Evolutionary conservation across 1,284 basidiomycete species (phyloP), one percentile per base, ranked within the genome.

Genomic region (Veloporphyrellus conicus): DNA sequence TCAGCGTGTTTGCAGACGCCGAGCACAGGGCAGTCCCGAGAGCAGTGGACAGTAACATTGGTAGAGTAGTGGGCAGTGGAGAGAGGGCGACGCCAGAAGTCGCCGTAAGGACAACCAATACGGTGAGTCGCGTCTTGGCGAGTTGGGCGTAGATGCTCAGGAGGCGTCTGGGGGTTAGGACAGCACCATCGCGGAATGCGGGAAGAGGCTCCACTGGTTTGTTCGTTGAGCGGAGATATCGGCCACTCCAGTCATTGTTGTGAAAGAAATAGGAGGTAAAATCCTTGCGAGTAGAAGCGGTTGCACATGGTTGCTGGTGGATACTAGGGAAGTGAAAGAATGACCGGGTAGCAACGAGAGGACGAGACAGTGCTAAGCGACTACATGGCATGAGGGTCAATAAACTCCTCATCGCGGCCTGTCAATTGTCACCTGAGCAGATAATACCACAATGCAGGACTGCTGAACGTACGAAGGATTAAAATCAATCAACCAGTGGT

Each of bases 61-160:
- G 87, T 2, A 95, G 72, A 3, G 87, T 85, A 1, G 89, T 78
- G 10, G 90, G 87, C 7, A 92, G 69, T 0, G 93, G 93, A 15
- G 90, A 97, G 19, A 99, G 77, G 1, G 96, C 95, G 44, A 98
- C 92, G 32, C 93, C 88, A 2, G 91, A 86, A 78, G 97, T 93
- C 15, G 93, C 84, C 7, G 92, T 93, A 32, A 99, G 77, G 5
- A 92, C 89, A 54, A 95, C 85, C 43, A 98, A 77, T n/a, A 85
- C 77, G 8, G 90, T 92, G 22, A 99, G 81, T 9, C 87, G 86
- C 5, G 87, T 78, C 67, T 99, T 99, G 22, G 92, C 82, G 2
- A 99, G 79, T 60, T 92, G 82, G 20, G 78, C 75, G 68, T 98
- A 99, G 33, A 87, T 66, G 49, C 75, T 78, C 37, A 86, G 58